Evolutionary conservation across 1,284 basidiomycete species (phyloP).

Genomic region (Malassezia caprae): DNA sequence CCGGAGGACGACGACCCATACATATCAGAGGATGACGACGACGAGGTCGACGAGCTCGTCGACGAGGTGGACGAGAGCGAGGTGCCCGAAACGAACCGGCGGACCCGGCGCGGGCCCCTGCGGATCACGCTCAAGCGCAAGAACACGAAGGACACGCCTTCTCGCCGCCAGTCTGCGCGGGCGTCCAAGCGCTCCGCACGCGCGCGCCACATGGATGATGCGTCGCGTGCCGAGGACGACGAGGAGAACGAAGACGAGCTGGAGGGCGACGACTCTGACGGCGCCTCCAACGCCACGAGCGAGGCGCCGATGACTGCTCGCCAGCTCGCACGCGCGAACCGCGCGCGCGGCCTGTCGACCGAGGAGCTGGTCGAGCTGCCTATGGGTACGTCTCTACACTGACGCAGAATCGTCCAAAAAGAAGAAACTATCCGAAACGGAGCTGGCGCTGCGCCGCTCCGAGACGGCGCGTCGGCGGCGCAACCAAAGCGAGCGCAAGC

Average conservation of each 20-base stretch:
- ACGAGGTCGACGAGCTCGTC: conserved; percentile 14
- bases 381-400: conserved; percentile 18
- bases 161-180: conserved; percentile 4
- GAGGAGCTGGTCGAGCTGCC: conserved; percentile 33
- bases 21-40: conserved; percentile 15
- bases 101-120: conserved; percentile 4
- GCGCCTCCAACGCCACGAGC: conserved; percentile 11
- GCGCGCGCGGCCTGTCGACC: conserved; percentile 19
- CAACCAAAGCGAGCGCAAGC: conserved; percentile 75
- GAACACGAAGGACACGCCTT: not conserved
- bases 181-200: conserved; percentile 2
- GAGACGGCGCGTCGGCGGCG: conserved; percentile 75
- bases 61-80: conserved; percentile 13
- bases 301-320: conserved; percentile 41
- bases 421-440: conserved; percentile 68
- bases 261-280: conserved; percentile 25
- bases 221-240: conserved; percentile 18
- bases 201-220: conserved; percentile 9
- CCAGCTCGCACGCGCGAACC: conserved; percentile 31
- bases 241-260: conserved; percentile 27
- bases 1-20: not conserved
- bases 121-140: conserved; percentile 10
- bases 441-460: conserved; percentile 67
- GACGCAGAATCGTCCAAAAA: conserved; percentile 53
- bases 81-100: conserved; percentile 11